These are phyloP conservation scores for Kokia cookei DNA, from an alignment of 441 rosid species.

Conservation along the genomic window DNA sequence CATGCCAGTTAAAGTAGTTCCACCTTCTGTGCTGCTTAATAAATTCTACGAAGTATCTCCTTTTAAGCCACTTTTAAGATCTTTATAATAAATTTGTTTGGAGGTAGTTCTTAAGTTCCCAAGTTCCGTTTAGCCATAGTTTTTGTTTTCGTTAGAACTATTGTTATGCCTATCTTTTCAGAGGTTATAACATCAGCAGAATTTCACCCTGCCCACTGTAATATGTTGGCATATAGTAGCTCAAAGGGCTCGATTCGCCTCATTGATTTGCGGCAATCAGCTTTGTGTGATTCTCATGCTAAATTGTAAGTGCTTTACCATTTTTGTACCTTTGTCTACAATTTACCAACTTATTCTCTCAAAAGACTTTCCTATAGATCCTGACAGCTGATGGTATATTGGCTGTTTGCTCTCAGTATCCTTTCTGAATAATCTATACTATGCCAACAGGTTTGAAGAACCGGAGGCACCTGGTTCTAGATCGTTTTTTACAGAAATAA, in stretches of 20 bases:
- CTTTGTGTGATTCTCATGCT: conserved; percentile 66
- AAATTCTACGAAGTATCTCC: too few species aligned
- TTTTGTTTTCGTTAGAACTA: neutral
- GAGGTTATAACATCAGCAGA: conserved; percentile 99
- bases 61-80: too few species aligned
- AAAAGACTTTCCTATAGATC: neutral
- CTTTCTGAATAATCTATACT: conserved; percentile 8
- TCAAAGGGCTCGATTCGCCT: conserved; percentile 96
- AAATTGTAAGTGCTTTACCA: conserved; percentile 27
- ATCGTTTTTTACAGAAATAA: conserved; percentile 98
- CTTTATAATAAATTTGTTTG: too few species aligned
- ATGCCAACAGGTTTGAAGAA: conserved; percentile 80
- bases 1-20: neutral
- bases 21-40: neutral
- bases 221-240: conserved; percentile 89
- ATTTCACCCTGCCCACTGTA: conserved; percentile 93
- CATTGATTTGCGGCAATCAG: conserved; percentile 93
- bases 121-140: too few species aligned
- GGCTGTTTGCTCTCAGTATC: neutral
- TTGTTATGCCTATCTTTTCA: conserved; percentile 29
- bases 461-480: conserved; percentile 84
- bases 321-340: neutral
- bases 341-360: too few species aligned
- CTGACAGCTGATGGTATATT: neutral
- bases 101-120: too few species aligned